Evolutionary conservation across 768 basidiomycete genomes (phyloP), one percentile per base, ranked within the genome.

Genomic region (Kwoniella dejecticola): DNA sequence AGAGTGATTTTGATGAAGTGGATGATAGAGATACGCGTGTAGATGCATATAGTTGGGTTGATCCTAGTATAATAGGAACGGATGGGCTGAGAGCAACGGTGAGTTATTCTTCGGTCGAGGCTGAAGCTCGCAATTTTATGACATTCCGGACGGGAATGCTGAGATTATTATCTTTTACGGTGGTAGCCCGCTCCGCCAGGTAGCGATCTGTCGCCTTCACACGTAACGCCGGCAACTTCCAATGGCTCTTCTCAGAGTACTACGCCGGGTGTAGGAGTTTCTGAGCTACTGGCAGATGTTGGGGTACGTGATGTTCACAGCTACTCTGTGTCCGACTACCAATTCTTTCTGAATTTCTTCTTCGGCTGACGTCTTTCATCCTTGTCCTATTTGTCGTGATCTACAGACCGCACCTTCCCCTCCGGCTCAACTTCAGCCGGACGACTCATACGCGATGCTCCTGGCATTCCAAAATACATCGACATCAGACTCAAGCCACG

Each of bases 11-110:
- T 1, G 68, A 64, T 15, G 68, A 64, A 31, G 45, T 27, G 15
- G 33, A 36, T 36, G 33, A 36, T 7, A 15, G 15, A 36, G 33
- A 36, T 7, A 15, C 7, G n/a, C 47, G 55, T 23, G 57, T 41
- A 0, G 64, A 70, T 52, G 47, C 60, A 45, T 72, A 67, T 63
- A 72, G 69, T 53, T 75, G 74, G 74, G 52, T 72, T 1, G 71
- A 72, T 61, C 74, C 71, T 13, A 69, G 69, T 58, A 19, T 72
- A 24, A 56, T 67, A 2, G 71, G 73, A 0, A 60, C 63, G 13
- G 66, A 53, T n/a, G 24, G 60, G 10, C 42, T 71, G 26, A 38
- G 63, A 29, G 55, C 36, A 27, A 71, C 70, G 19, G 67, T 69
- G 63, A 53, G 70, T 52, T 41, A 21, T 40, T 38, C 23, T 26